Evolutionary conservation across 2,329 filamentous ascomycete genomes (phyloP).

Genomic region (Fusarium secorum): DNA sequence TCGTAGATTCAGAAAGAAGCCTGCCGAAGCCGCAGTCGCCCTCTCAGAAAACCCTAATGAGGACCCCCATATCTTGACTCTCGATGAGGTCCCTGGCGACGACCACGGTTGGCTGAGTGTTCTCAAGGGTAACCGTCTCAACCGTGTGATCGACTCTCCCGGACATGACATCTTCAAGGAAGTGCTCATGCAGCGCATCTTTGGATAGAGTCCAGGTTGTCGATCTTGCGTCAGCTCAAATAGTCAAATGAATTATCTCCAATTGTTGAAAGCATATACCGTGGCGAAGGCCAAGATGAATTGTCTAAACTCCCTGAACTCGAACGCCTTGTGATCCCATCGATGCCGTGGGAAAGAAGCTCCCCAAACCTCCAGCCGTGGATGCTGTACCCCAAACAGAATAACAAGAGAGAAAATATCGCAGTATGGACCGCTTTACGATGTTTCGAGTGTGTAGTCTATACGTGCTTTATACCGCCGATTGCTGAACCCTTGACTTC

Average conservation of each 20-base stretch:
- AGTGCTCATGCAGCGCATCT: constrained; percentile 71
- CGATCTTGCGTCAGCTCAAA: constrained; percentile 23
- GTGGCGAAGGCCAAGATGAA: constrained; percentile 35
- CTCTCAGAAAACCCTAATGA: constrained; percentile 53
- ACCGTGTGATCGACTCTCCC: constrained; percentile 74
- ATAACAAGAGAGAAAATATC: constrained; percentile 14
- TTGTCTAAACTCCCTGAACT: constrained; percentile 42
- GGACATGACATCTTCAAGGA: constrained; percentile 72
- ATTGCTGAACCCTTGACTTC: constrained; percentile 87
- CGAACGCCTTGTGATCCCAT: constrained; percentile 38
- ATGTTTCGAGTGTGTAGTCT: constrained; percentile 17
- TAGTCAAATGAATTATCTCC: constrained; percentile 18
- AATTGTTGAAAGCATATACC: constrained; percentile 24
- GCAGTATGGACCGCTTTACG: neutral
- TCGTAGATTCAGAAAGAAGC: constrained; percentile 66
- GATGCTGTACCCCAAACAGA: constrained; percentile 33
- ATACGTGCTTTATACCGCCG: constrained; percentile 81
- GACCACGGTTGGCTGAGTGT: constrained; percentile 77
- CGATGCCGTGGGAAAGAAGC: constrained; percentile 21
- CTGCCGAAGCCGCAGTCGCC: constrained; percentile 52
- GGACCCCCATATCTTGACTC: constrained; percentile 49
- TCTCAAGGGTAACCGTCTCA: constrained; percentile 79
- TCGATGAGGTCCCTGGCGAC: constrained; percentile 71
- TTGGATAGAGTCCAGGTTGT: constrained; percentile 50
- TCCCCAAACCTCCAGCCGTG: constrained; percentile 10